phyloP scores from a whole-genome alignment of 768 basidiomycete genomes.

The Chalciporus pseudorubinellus region DNA sequence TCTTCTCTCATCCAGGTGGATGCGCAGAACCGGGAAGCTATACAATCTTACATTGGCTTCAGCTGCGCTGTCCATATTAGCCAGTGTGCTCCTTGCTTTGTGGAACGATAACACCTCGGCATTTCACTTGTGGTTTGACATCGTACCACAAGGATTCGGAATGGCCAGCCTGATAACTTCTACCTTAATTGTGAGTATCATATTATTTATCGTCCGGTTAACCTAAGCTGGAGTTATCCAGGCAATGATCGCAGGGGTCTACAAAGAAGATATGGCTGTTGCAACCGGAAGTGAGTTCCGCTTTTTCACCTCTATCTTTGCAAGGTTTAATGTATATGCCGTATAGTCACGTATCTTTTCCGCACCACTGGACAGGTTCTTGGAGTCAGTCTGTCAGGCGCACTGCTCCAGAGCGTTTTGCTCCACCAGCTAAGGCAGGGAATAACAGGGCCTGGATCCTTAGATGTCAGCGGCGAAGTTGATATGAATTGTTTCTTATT shows the following conservation, averaged over 20 bases:
- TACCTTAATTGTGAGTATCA: slow-evolving; percentile 69
- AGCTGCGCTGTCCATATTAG: slow-evolving; percentile 56
- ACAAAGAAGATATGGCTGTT: slow-evolving; percentile 79
- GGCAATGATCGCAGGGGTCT: slow-evolving; percentile 86
- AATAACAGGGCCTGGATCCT: slow-evolving; percentile 75
- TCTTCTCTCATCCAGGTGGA: slow-evolving; percentile 51
- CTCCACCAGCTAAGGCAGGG: slow-evolving; percentile 63
- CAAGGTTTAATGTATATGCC: slow-evolving; percentile 6
- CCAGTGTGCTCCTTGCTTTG: slow-evolving; percentile 55
- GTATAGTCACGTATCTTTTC: slow-evolving; percentile 86
- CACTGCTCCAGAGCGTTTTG: slow-evolving; percentile 79
- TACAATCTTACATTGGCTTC: slow-evolving; percentile 71
- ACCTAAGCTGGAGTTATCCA: slow-evolving; percentile 29
- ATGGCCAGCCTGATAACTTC: slow-evolving; percentile 84
- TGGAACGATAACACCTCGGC: slow-evolving; percentile 66
- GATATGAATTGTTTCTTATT: slow-evolving; percentile 22
- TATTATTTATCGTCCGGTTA: slow-evolving; percentile 2
- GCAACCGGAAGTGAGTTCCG: slow-evolving; percentile 80
- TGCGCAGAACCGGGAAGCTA: slow-evolving; percentile 84
- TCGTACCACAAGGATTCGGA: slow-evolving; percentile 80
- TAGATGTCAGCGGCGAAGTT: slow-evolving; percentile 52
- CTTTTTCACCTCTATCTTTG: slow-evolving; percentile 6
- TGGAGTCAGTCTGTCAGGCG: slow-evolving; percentile 86
- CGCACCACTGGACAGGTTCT: slow-evolving; percentile 93
- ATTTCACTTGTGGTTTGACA: slow-evolving; percentile 72